phyloP scores from a whole-genome alignment of 495 filamentous ascomycete genomes.

The Rostrohypoxylon terebratum region DNA sequence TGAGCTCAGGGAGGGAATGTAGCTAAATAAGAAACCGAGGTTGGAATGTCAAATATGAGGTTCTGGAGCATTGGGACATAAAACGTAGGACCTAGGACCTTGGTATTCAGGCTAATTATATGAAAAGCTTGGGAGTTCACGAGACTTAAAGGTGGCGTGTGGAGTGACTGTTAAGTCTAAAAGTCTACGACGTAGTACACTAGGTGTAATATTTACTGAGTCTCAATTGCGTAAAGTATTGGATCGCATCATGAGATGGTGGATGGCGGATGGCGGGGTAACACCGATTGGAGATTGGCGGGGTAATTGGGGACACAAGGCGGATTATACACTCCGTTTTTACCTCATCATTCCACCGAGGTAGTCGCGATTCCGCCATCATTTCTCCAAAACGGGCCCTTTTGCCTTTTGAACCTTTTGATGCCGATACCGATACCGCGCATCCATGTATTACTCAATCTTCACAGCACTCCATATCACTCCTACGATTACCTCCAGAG shows the following conservation, averaged over 20 bases:
- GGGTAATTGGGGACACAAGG: constrained; percentile 40
- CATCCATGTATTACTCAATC: neutral
- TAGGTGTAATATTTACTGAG: no score
- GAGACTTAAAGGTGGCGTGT: constrained; percentile 36
- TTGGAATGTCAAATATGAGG: constrained; percentile 20
- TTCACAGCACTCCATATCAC: neutral
- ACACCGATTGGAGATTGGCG: constrained; percentile 35
- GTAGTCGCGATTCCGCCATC: neutral
- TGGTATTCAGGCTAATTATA: constrained; percentile 48
- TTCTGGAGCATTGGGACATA: constrained; percentile 16
- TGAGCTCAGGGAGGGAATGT: constrained; percentile 26
- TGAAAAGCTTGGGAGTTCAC: constrained; percentile 25
- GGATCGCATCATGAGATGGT: constrained; percentile 34
- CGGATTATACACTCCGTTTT: constrained; percentile 39
- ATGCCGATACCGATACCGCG: neutral
- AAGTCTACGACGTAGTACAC: no score
- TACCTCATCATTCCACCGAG: constrained; percentile 43
- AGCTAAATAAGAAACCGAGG: constrained; percentile 30
- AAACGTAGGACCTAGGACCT: no score
- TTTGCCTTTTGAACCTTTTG: no score
- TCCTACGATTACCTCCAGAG: neutral
- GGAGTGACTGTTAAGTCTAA: constrained; percentile 20
- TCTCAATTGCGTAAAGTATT: constrained; percentile 20
- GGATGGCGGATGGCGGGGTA: constrained; percentile 44
- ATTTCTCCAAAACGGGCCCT: no score